Conservation (phyloP, 1,284 basidiomycete genomes). For the Melanopsichium pennsylvanicum region DNA sequence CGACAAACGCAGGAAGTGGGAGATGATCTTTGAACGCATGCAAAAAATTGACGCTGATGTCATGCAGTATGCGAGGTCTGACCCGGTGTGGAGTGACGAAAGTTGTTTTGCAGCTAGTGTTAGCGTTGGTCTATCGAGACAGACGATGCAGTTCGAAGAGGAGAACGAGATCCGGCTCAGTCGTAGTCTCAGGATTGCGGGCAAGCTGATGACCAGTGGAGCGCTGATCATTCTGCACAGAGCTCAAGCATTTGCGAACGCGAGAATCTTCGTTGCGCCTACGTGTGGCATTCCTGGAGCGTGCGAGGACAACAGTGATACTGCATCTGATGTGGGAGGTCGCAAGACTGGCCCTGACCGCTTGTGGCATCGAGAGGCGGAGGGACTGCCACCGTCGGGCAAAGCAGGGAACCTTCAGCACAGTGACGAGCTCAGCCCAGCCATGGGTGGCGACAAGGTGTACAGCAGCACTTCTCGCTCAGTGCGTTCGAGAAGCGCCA, state of each 20-base stretch:
- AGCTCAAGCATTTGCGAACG: slow-evolving; percentile 57
- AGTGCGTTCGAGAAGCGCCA: slow-evolving; percentile 19
- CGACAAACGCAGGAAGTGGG: slow-evolving; percentile 34
- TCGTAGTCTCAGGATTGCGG: slow-evolving; percentile 45
- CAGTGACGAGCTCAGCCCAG: slow-evolving; percentile 17
- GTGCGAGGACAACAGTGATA: slow-evolving; percentile 38
- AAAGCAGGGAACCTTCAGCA: slow-evolving; percentile 13
- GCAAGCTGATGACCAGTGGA: slow-evolving; percentile 59
- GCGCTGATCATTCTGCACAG: slow-evolving; percentile 56
- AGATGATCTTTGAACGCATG: slow-evolving; percentile 54
- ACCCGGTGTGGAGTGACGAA: slow-evolving; percentile 48
- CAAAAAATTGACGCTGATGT: slow-evolving; percentile 53
- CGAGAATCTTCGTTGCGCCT: slow-evolving; percentile 53
- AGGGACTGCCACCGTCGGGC: slow-evolving; percentile 28
- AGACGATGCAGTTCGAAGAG: slow-evolving; percentile 37
- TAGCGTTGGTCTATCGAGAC: slow-evolving; percentile 30
- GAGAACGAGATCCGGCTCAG: slow-evolving; percentile 45
- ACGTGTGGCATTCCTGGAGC: slow-evolving; percentile 56
- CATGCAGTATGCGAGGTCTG: slow-evolving; percentile 48
- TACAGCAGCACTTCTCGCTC: background rate
- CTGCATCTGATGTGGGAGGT: slow-evolving; percentile 24
- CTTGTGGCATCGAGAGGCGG: slow-evolving; percentile 37
- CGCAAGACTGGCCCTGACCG: slow-evolving; percentile 21
- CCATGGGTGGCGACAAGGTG: slow-evolving; percentile 1
- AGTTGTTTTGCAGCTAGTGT: slow-evolving; percentile 39